Evolutionary conservation across 805 yeast genomes (phyloP), one percentile per base, ranked within the genome.

Genomic region (Nakazawaea molendinolei): DNA sequence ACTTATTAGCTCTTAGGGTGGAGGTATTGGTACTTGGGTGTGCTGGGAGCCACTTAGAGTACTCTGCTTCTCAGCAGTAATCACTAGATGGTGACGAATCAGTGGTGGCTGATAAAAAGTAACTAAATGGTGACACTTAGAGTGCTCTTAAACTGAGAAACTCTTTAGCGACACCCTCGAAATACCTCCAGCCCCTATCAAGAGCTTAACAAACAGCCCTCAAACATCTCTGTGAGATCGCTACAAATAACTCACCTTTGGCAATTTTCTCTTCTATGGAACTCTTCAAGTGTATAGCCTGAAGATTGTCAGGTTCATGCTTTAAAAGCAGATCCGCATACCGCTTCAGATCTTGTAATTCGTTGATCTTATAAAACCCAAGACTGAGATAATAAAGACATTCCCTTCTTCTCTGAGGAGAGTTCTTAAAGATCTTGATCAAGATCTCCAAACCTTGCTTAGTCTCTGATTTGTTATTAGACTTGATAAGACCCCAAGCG

Each of bases 401-500:
- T 55, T 92, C 98, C 39, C 96, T 68, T 49, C 97, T 74, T 59
- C 95, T 72, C 37, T 74, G 71, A 0, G 95, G 90, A 0, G 82
- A 80, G 33, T 76, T 86, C 46, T 80, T 75, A 60, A 81, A 90
- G 17, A 74, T 58, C 29, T 74, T 76, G 0, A 86, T 73, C 41
- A 92, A 64, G 20, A 90, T 66, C 37, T 74, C 78, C 13, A 92
- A 76, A 0, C 97, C 99, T 34, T 80, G 67, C 47, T 81, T 69
- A 51, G 85, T 94, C 43, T 84, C 81, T 26, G 65, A 69, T 16
- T 67, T 64, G 33, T 69, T 66, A 34, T 58, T 53, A 2, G 95
- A 78, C 55, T 86, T 89, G 44, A 94, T 74, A 34, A 92, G 65
- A 3, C 94, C 98, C 98, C 99, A 92, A 0, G 97, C 95, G 49